These are phyloP conservation scores for Aspergillus tubingensis DNA, from an alignment of 2,329 filamentous ascomycete genomes.

Conservation along the genomic window DNA sequence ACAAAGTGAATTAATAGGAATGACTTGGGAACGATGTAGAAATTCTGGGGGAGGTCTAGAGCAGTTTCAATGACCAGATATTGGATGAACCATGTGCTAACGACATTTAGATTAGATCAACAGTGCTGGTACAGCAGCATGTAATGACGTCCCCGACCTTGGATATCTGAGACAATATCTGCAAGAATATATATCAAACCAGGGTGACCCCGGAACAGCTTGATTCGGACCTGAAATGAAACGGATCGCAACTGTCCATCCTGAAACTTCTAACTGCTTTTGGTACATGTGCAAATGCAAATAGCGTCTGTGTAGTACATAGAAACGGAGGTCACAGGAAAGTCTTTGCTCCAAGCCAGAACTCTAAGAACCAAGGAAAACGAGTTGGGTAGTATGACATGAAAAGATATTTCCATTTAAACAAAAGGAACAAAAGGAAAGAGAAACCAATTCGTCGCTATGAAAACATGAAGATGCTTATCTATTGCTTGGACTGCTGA, in stretches of 20 bases:
- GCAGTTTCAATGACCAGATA: background rate
- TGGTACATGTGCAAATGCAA: conserved; percentile 24
- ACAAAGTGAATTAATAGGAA: background rate
- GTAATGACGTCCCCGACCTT: background rate
- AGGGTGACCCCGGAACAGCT: background rate
- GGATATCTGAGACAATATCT: background rate
- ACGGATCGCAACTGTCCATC: conserved; percentile 8
- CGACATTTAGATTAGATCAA: background rate
- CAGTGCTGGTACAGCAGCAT: conserved; percentile 14
- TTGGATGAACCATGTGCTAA: background rate
- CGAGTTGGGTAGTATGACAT: conserved; percentile 22
- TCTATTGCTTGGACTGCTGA: conserved; percentile 31
- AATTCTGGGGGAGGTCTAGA: no score
- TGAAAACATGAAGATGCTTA: conserved; percentile 25
- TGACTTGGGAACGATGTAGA: no score
- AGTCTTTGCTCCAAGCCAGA: conserved; percentile 12
- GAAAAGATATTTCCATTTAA: conserved; percentile 22
- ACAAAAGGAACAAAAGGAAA: conserved; percentile 18
- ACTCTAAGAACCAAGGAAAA: conserved; percentile 14
- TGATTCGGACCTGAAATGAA: conserved; percentile 12
- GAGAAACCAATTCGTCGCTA: conserved; percentile 27
- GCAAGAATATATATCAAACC: conserved; percentile 4
- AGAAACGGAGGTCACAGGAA: conserved; percentile 1
- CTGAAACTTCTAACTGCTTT: conserved; percentile 24
- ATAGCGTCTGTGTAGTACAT: conserved; percentile 12